phyloP scores from a whole-genome alignment of 2,329 filamentous ascomycete genomes.

The Arachnopeziza araneosa region DNA sequence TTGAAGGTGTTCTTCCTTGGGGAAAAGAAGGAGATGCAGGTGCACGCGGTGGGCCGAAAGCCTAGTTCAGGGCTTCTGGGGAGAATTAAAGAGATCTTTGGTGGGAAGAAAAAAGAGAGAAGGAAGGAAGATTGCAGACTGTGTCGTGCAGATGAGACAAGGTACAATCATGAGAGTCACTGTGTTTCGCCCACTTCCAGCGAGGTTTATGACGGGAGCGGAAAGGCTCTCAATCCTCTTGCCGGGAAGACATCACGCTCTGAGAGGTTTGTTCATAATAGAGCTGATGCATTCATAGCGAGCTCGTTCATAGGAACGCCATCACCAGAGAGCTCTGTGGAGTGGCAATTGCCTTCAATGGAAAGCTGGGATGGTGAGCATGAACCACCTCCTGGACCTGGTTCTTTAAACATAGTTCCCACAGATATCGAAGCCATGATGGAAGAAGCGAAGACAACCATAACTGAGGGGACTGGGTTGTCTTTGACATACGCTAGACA shows the following conservation, averaged over 20 bases:
- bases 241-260: not conserved
- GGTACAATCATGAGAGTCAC: not conserved
- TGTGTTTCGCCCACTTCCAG: not conserved
- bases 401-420: too few species aligned
- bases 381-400: not conserved
- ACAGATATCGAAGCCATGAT: too few species aligned
- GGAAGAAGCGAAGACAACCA: too few species aligned
- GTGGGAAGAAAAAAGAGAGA: not conserved
- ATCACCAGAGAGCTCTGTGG: not conserved
- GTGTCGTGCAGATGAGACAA: not conserved
- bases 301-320: not conserved
- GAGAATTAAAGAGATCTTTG: not conserved
- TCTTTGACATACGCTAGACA: too few species aligned
- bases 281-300: not conserved
- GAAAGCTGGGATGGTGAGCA: not conserved
- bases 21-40: not conserved
- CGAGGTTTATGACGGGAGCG: not conserved
- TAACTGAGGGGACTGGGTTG: too few species aligned
- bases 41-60: not conserved
- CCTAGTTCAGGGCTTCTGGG: not conserved
- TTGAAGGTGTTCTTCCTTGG: too few species aligned
- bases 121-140: not conserved
- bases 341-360: not conserved
- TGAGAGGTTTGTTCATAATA: not conserved
- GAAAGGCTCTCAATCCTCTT: not conserved